A percentile compares a stretch with the other conserved stretches of the same genome.
Evolutionary conservation across 768 basidiomycete species (phyloP).

Genomic region (Termitomyces eurrhizus): DNA sequence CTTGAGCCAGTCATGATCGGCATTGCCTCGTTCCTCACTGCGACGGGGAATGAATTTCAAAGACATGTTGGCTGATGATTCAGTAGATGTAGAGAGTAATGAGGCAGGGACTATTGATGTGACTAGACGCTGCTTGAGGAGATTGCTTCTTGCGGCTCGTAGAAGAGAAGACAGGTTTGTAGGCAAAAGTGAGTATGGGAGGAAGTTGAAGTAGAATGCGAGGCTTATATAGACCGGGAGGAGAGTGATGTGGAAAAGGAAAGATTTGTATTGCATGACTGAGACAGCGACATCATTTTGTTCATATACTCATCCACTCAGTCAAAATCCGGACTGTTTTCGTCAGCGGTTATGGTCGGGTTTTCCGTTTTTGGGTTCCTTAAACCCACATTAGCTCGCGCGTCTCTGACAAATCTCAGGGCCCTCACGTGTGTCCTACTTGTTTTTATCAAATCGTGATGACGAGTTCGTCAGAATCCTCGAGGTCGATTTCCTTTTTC

Average conservation of each 20-base stretch:
- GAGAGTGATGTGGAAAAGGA: conserved; percentile 31
- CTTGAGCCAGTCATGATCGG: no score
- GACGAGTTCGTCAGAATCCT: no score
- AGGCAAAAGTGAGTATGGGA: conserved; percentile 19
- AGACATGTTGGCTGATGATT: no score
- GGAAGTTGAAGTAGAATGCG: conserved; percentile 29
- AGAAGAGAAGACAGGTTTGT: conserved; percentile 36
- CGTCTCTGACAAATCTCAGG: background rate
- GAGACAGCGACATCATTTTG: no score
- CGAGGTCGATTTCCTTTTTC: no score
- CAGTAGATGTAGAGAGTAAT: no score
- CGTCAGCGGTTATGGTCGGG: conserved; percentile 9
- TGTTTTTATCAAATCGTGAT: conserved; percentile 3
- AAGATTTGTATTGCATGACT: conserved; percentile 34
- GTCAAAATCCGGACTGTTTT: no score
- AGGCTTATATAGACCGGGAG: conserved; percentile 39
- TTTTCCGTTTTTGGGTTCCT: conserved; percentile 1
- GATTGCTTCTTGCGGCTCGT: conserved; percentile 43
- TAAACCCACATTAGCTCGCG: conserved; percentile 4
- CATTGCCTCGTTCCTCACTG: no score
- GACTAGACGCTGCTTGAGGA: no score
- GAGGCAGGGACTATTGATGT: no score
- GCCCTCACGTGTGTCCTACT: background rate
- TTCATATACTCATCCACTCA: no score
- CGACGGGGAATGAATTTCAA: no score